Evolutionary conservation across 2,329 filamentous ascomycete genomes (phyloP), one percentile per base, ranked within the genome.

Genomic region (Phialophora expanda): DNA sequence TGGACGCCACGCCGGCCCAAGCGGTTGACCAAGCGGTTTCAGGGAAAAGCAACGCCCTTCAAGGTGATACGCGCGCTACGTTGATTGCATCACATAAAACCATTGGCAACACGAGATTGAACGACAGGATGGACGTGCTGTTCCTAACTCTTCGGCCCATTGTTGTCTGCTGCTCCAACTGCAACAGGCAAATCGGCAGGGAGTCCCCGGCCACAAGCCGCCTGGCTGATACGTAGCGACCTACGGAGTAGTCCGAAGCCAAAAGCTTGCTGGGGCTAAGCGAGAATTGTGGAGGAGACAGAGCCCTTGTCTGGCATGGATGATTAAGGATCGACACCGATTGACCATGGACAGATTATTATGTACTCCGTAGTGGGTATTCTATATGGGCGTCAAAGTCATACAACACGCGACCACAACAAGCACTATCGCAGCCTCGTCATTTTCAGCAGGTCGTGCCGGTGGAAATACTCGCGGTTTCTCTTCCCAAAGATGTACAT

Each of bases 401-500:
- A 22, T 22, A 9, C 20, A 61, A 41, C 28, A 38, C 22, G 26
- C n/a, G 48, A 34, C 9, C 12, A 17, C 53, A 20, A 26, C 53
- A n/a, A 17, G 17, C 53, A 3, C 61, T 46, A 78, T 68, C 70
- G 70, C 53, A 85, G 70, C 1, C 76, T 74, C 46, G 78, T 75
- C 62, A 83, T 78, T 71, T 81, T 80, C 55, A 95, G 78, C 26
- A 94, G 80, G 76, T 95, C 89, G 75, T 94, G 85, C n/a, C 87
- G 84, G 70, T 90, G 83, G 74, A 90, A 93, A 75, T 90, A 93
- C 22, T 86, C 87, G 58, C 92, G 85, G 68, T 91, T 89, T 64
- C 86, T 83, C 80, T 96, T 96, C 8, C 92, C 92, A 70, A 88
- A 90, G 14, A 95, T 78, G 76, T 95, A 89, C 85, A 89, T 86